Evolutionary conservation across 176 grass and related monocot species (phyloP).

Genomic region (Avena sativa): DNA sequence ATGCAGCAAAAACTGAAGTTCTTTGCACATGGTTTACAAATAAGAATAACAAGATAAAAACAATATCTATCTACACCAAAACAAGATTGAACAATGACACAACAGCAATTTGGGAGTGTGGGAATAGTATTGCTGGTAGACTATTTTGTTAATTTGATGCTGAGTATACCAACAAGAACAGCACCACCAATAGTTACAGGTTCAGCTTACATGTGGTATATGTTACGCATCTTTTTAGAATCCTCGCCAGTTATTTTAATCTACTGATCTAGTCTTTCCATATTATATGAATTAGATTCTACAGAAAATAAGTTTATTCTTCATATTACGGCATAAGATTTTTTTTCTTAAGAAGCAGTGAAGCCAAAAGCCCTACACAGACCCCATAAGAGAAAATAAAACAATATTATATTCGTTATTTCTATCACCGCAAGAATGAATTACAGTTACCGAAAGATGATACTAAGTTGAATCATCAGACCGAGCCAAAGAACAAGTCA

Average conservation of each 20-base stretch:
- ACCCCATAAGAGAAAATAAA: background rate
- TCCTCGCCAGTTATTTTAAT: background rate
- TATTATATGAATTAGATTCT: background rate
- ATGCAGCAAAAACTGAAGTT: slow-evolving; percentile 4
- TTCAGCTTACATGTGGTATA: background rate
- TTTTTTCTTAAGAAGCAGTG: background rate
- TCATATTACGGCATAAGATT: background rate
- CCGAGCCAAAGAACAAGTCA: background rate
- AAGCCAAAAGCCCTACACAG: background rate
- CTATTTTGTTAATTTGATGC: background rate
- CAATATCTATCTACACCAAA: background rate
- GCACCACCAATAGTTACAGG: background rate
- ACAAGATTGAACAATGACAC: background rate
- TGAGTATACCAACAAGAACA: slow-evolving; percentile 26
- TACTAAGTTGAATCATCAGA: background rate
- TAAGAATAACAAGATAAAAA: background rate
- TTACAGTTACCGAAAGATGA: background rate
- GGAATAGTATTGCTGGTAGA: background rate
- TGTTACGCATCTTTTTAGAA: background rate
- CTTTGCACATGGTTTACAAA: slow-evolving; percentile 17
- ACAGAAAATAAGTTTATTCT: slow-evolving; percentile 15
- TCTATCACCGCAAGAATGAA: slow-evolving; percentile 27
- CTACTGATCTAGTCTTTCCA: background rate
- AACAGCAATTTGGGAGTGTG: background rate
- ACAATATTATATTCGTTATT: background rate